These are phyloP conservation scores for Psilocybe tampanensis DNA, from an alignment of 768 basidiomycete genomes.

Conservation along the genomic window DNA sequence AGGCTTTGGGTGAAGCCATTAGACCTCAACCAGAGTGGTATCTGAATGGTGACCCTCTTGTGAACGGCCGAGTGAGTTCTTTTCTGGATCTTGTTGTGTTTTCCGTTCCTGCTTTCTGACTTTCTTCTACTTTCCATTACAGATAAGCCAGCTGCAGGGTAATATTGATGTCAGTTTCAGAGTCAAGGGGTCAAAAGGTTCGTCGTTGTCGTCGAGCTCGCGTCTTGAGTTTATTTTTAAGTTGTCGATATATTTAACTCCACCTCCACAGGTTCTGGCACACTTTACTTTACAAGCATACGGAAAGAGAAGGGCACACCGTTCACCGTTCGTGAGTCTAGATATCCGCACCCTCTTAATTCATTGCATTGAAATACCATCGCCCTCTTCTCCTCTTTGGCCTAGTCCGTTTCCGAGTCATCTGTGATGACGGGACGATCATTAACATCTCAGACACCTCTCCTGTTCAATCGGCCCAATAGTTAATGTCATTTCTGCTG, in stretches of 20 bases:
- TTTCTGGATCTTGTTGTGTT: neutral
- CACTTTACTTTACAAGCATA: slow-evolving; percentile 83
- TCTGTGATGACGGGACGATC: slow-evolving; percentile 60
- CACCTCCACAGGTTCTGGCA: slow-evolving; percentile 58
- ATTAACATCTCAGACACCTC: slow-evolving; percentile 41
- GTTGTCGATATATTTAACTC: neutral
- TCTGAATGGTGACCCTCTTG: slow-evolving; percentile 75
- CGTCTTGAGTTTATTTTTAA: neutral
- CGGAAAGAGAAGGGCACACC: slow-evolving; percentile 71
- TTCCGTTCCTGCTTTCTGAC: neutral
- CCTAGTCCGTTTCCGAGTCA: slow-evolving; percentile 68
- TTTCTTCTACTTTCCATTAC: neutral
- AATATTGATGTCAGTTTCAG: slow-evolving; percentile 80
- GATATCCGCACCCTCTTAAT: neutral
- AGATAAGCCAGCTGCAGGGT: slow-evolving; percentile 78
- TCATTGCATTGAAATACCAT: neutral
- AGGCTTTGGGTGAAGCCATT: slow-evolving; percentile 65
- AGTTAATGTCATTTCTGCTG: too few species aligned
- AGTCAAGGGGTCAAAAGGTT: slow-evolving; percentile 71
- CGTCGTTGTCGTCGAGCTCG: slow-evolving; percentile 14
- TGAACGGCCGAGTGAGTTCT: slow-evolving; percentile 63
- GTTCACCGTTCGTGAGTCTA: slow-evolving; percentile 65
- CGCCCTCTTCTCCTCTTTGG: neutral
- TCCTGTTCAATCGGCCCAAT: slow-evolving; percentile 18
- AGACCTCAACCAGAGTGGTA: slow-evolving; percentile 70